Percentiles rank a stretch among this genome's conserved stretches.
These are phyloP conservation scores for Morella rubra DNA, from an alignment of 306 rosid species.

Conservation along the genomic window DNA sequence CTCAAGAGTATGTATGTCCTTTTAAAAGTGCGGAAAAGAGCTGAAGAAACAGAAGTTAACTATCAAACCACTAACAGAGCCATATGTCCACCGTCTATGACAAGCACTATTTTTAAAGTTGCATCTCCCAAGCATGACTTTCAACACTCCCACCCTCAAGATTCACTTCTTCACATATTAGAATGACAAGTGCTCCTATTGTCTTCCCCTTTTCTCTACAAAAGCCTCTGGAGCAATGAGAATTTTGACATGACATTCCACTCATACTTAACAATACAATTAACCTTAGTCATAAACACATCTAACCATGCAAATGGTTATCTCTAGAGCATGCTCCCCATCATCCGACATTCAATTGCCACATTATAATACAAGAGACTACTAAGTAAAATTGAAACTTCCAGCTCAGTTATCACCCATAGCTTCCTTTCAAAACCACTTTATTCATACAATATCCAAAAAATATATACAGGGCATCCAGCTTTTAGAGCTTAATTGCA, in stretches of 20 bases:
- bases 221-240: neutral
- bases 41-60: neutral
- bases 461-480: neutral
- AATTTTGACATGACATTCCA: neutral
- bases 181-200: neutral
- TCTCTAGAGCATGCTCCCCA: neutral
- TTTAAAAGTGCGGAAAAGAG: neutral
- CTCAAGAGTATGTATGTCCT: neutral
- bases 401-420: neutral
- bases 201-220: neutral
- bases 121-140: neutral
- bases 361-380: neutral
- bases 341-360: neutral
- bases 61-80: neutral
- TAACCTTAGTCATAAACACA: neutral
- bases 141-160: neutral
- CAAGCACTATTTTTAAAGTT: neutral
- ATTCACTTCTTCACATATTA: neutral
- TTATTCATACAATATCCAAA: neutral
- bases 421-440: neutral
- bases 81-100: neutral
- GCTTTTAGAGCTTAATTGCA: neutral
- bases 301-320: neutral
- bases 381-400: neutral
- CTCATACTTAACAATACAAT: neutral